Evolutionary conservation across 768 basidiomycete species (phyloP), one percentile per base, ranked within the genome.

Genomic region (Cystobasidium ongulense): DNA sequence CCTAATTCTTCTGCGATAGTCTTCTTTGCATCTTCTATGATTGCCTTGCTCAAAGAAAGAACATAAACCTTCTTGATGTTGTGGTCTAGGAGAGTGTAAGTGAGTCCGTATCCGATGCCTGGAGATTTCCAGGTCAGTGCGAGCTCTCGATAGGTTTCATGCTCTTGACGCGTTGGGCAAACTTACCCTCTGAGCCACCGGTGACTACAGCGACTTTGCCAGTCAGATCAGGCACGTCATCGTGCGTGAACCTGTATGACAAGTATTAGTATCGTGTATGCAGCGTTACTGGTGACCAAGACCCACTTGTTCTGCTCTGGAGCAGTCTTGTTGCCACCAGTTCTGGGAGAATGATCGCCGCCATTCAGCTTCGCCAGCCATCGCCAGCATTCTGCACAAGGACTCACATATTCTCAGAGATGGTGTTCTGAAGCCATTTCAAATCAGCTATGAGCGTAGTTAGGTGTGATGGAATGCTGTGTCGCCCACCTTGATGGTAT

Each of bases 191-290:
- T 31, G 59, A 73, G 1, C 74, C 74, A 18, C 74, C 74, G 3
- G 74, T 74, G 33, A 74, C 63, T 23, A 74, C 50, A 18, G 74
- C 74, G 17, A 74, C 67, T 27, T 70, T 68, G 18, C 74, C 74
- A 23, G 68, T 27, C 21, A 64, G 52, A 36, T 41, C 33, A 10
- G 65, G 65, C 54, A 41, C 50, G 33, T 74, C 53, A 7, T 68
- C 67, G 18, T 52, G 41, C 17, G 25, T 1, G 74, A 74, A 74
- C 17, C 68, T 71, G 53, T 8, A 52, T n/a, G 50, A 41, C 21
- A 29, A n/a, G 11, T 7, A 52, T 13, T 41, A 7, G 27, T 8
- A 15, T 50, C 65, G 7, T 17, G 21, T 59, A 31, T 11, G 27
- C 11, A 59, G 57, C 13, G 62, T 38, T 29, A 25, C 7, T 31